Percentiles rank a stretch among this genome's conserved stretches.
These are phyloP conservation scores for Tetrapisispora fleetii DNA, from an alignment of 805 yeast species.

Conservation along the genomic window DNA sequence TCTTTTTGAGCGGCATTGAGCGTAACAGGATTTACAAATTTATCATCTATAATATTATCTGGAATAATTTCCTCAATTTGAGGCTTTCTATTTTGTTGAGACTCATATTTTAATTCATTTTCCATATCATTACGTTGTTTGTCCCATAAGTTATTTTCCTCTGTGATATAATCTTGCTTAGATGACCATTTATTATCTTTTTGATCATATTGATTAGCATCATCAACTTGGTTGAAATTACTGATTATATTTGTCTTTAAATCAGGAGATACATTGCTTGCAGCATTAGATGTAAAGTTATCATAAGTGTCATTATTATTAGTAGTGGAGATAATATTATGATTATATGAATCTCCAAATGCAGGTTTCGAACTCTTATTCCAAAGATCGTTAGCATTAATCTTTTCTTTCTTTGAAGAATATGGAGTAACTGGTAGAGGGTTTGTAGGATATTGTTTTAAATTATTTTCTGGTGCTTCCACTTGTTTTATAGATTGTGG, in stretches of 20 bases:
- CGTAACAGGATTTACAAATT: not conserved
- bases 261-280: constrained; percentile 13
- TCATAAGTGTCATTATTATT: constrained; percentile 20
- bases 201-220: not conserved
- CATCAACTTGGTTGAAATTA: not conserved
- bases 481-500: not conserved
- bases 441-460: not conserved
- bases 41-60: not conserved
- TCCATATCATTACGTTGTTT: constrained; percentile 12
- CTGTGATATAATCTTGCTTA: constrained; percentile 9
- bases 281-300: constrained; percentile 21
- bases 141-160: constrained; percentile 15
- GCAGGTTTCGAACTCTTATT: not conserved
- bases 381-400: not conserved
- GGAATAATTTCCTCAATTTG: constrained; percentile 1
- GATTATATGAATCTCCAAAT: constrained; percentile 1
- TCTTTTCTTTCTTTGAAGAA: not conserved
- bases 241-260: not conserved
- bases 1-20: constrained; percentile 3
- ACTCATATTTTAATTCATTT: constrained; percentile 7
- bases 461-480: not conserved
- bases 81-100: not conserved
- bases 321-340: constrained; percentile 16
- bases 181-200: constrained; percentile 5
- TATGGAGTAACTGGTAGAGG: constrained; percentile 1